Evolutionary conservation across 495 filamentous ascomycete species (phyloP), one percentile per base, ranked within the genome.

Genomic region (Pyronema domesticum): DNA sequence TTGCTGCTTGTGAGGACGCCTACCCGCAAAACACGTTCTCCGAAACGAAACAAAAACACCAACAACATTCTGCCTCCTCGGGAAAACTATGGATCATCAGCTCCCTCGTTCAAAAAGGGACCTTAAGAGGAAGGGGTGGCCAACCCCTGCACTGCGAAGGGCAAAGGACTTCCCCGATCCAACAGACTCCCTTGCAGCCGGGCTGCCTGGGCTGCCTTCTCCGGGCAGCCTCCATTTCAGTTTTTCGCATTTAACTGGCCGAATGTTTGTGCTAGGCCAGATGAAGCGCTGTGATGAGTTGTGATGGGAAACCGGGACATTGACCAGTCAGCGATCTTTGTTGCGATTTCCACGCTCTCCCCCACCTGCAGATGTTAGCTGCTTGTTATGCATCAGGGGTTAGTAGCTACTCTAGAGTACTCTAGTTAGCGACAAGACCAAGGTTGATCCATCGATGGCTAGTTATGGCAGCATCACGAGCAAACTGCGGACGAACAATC

Each of bases 291-390:
- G 45, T 47, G 45, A 47, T 17, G 45, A 7, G 18, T 10, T 47
- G 45, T 47, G 45, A 47, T 19, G 45, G 17, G 45, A 47, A 23
- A 47, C 45, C 10, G 10, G 17, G 4, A 13, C 30, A 13, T 50
- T 36, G 47, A 36, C 47, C 47, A 50, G 23, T 50, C 47, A 50
- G 47, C 18, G 47, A 50, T 50, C 47, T 50, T 13, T 36, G 47
- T 17, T 50, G 47, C 47, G 30, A 13, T 36, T 50, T 30, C 23
- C 23, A 30, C 23, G 5, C 23, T 5, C 47, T n/a, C 3, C 30
- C 18, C 11, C 3, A 4, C 47, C 34, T n/a, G 47, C 47, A 35
- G 13, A 13, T 50, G 47, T 30, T 30, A 30, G 23, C 23, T 30
- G 23, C 23, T 30, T 30, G 23, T 30, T 34, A 50, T 50, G 30